Base-by-base conservation (phyloP, 2,329 filamentous ascomycete species). In the Pezicula radicicola region DNA sequence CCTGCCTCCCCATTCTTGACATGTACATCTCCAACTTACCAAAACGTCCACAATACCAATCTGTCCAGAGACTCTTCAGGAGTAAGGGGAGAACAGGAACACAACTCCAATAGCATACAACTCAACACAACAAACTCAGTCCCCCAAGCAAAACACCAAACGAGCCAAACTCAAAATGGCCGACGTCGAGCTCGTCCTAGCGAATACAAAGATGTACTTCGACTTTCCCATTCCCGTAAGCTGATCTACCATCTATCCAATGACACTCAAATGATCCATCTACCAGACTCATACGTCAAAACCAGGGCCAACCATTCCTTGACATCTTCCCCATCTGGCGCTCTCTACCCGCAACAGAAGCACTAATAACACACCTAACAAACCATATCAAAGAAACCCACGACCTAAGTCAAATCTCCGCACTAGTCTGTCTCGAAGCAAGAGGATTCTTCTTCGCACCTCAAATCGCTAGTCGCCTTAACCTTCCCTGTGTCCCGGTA, bases 371-470 rank as follows among this genome's bases (percentile, higher is more conserved):
- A 2, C 51, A 60, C 18, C 47, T 60, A 6, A 37, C 30, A 12
- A 39, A 46, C 2, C 56, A 60, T 43, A 59, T 57, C 35, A 35
- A 43, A 21, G 27, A 49, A 6, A 59, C 48, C 3, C 58, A 60
- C 35, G 48, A 51, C 18, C 40, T 55, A 4, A 44, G 28, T 27
- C 36, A 55, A 16, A 52, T 60, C 13, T 49, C 50, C 6, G 50
- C 48, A 15, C 83, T 97, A 59, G 87, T 97, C 53, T 93, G 91
- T 54, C 82, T 97, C 46, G 93, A 97, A 65, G 91, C 91, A 61
- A 84, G 93, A 53, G 93, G 93, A 56, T 97, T 97, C 74, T 80
- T 97, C 63, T 96, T 97, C 68, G 93, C 91, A 10, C 93, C 93
- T 36, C 84, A 85, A 53, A 78, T 97, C 58, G 93, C 93, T 42